Conservation (phyloP, 768 basidiomycete genomes). For the Russula griseocarnosa region DNA sequence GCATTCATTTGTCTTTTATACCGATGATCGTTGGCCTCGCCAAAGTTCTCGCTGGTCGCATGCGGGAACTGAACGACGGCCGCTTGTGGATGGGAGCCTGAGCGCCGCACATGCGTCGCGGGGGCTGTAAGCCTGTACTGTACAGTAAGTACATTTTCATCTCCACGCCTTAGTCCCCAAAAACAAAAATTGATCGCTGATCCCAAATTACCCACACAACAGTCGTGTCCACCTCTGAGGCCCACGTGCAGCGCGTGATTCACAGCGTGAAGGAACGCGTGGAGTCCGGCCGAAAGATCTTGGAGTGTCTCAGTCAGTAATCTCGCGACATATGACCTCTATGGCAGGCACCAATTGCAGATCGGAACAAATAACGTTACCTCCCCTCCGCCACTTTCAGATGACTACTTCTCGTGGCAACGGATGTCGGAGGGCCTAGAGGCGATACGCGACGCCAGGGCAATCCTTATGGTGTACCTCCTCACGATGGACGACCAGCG, state of each 20-base stretch:
- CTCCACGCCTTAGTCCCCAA: neutral
- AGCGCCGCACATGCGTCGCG: conserved; percentile 45
- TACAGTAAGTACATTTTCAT: too few species aligned
- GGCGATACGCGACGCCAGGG: conserved; percentile 38
- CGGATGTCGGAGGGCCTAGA: conserved; percentile 38
- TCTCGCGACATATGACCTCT: conserved; percentile 17
- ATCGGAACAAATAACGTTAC: conserved; percentile 15
- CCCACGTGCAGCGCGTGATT: conserved; percentile 38
- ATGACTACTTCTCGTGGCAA: conserved; percentile 35
- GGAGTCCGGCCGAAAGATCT: conserved; percentile 32
- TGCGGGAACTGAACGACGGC: conserved; percentile 34
- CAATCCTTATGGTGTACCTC: conserved; percentile 41
- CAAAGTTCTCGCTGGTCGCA: conserved; percentile 34
- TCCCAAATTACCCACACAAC: neutral
- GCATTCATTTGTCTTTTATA: conserved; percentile 1
- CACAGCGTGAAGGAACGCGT: conserved; percentile 34
- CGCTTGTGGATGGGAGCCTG: conserved; percentile 43
- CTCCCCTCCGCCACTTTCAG: conserved; percentile 5
- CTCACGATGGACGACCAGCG: conserved; percentile 42
- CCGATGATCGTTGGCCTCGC: conserved; percentile 34
- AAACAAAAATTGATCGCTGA: conserved; percentile 8
- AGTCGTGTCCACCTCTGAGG: conserved; percentile 32
- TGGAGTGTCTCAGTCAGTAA: conserved; percentile 24
- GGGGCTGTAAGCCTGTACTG: conserved; percentile 39
- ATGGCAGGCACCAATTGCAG: conserved; percentile 6